phyloP scores from a whole-genome alignment of 768 basidiomycete genomes.

The Tulasnella sp. region DNA sequence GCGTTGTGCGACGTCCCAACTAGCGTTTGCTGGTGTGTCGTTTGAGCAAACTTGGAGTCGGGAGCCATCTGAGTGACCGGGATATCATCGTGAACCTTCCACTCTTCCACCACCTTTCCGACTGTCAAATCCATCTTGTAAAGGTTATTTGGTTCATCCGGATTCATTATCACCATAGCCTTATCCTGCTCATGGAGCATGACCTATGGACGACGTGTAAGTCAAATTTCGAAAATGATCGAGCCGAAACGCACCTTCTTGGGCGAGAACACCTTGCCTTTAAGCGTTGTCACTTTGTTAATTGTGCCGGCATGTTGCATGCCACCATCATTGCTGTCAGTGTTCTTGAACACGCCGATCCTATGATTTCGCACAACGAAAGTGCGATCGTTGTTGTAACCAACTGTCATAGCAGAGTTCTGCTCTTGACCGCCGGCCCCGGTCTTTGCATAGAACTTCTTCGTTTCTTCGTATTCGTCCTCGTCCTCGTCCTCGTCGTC shows the following conservation, averaged over 20 bases:
- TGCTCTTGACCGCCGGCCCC: slow-evolving; percentile 54
- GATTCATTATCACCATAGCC: slow-evolving; percentile 89
- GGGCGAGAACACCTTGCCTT: slow-evolving; percentile 76
- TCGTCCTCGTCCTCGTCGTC: slow-evolving; percentile 28
- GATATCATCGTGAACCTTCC: slow-evolving; percentile 90
- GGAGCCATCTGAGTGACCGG: slow-evolving; percentile 83
- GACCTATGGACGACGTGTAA: slow-evolving; percentile 39
- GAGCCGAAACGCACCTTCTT: slow-evolving; percentile 47
- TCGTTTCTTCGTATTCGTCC: slow-evolving; percentile 28
- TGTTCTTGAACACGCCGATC: slow-evolving; percentile 80
- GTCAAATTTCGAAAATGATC: background rate
- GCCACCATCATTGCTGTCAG: slow-evolving; percentile 38
- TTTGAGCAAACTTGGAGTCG: slow-evolving; percentile 88
- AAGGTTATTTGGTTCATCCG: slow-evolving; percentile 63
- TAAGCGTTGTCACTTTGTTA: slow-evolving; percentile 62
- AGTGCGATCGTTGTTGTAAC: slow-evolving; percentile 89
- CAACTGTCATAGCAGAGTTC: slow-evolving; percentile 85
- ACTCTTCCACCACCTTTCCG: slow-evolving; percentile 96
- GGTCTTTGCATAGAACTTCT: slow-evolving; percentile 37
- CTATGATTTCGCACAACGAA: slow-evolving; percentile 87
- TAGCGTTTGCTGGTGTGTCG: slow-evolving; percentile 81
- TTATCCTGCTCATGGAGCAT: slow-evolving; percentile 96
- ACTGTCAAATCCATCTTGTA: slow-evolving; percentile 81
- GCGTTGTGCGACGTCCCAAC: slow-evolving; percentile 90
- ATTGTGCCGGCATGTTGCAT: slow-evolving; percentile 84